Percentiles rank a stretch among this genome's conserved stretches.
Evolutionary conservation across 2,329 filamentous ascomycete genomes (phyloP).

Genomic region (Stagonosporopsis chrysanthemi): DNA sequence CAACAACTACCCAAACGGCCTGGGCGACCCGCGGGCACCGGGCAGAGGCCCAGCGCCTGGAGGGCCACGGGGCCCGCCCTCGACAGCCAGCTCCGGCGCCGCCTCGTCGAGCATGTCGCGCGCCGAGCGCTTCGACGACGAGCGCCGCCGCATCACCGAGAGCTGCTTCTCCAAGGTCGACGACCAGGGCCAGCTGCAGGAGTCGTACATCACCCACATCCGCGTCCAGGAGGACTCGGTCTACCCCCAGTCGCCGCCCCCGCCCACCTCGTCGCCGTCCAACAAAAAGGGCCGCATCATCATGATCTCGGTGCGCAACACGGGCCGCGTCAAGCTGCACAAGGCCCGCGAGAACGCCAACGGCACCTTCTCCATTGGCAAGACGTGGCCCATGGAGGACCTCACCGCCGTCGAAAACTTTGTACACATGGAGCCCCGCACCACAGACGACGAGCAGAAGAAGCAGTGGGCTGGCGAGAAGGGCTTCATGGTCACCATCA

Average conservation of each 20-base stretch:
- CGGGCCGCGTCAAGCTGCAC: slow-evolving; percentile 91
- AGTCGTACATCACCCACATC: slow-evolving; percentile 98
- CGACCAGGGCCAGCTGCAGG: slow-evolving; percentile 79
- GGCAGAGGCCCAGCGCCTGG: slow-evolving; percentile 34
- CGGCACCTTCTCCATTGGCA: slow-evolving; percentile 94
- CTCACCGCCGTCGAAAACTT: slow-evolving; percentile 84
- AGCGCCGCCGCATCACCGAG: slow-evolving; percentile 92
- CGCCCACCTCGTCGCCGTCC: slow-evolving; percentile 74
- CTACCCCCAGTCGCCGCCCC: slow-evolving; percentile 83
- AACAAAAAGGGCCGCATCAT: slow-evolving; percentile 90
- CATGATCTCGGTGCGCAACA: slow-evolving; percentile 90
- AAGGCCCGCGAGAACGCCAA: slow-evolving; percentile 96
- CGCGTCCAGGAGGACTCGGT: slow-evolving; percentile 85
- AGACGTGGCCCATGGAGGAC: slow-evolving; percentile 97
- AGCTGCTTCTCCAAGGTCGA: slow-evolving; percentile 95
- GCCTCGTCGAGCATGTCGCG: slow-evolving; percentile 49
- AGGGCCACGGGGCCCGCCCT: slow-evolving; percentile 37
- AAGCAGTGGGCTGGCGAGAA: slow-evolving; percentile 80
- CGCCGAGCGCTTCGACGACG: slow-evolving; percentile 93
- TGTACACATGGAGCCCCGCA: slow-evolving; percentile 66
- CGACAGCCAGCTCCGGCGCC: slow-evolving; percentile 36
- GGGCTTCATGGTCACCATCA: slow-evolving; percentile 87
- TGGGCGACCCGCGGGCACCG: slow-evolving; percentile 33
- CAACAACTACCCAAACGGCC: slow-evolving; percentile 41
- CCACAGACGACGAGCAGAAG: slow-evolving; percentile 65